Conservation (phyloP, 2,329 filamentous ascomycete species). For the Fusarium buharicum region DNA sequence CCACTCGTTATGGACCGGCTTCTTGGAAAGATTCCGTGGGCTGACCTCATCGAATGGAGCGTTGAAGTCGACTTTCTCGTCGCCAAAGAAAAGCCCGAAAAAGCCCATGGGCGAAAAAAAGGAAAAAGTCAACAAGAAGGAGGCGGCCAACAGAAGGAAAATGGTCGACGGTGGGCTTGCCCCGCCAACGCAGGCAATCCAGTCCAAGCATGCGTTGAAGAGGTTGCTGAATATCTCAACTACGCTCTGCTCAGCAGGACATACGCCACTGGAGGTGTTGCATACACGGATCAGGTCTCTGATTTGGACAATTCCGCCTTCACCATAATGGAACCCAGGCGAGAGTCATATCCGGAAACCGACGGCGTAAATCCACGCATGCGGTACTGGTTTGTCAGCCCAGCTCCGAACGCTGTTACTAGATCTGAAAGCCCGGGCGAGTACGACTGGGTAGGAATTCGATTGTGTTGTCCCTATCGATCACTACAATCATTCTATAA, state of each 20-base stretch:
- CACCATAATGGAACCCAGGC: not conserved
- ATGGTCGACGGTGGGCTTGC: constrained; percentile 32
- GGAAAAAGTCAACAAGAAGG: too few species aligned
- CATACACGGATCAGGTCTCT: constrained; percentile 3
- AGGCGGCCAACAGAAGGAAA: too few species aligned
- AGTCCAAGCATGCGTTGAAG: constrained; percentile 11
- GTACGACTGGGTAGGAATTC: constrained; percentile 45
- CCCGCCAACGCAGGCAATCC: constrained; percentile 24
- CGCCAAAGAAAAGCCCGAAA: constrained; percentile 24
- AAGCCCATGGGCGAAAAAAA: not conserved
- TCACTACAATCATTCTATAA: constrained; percentile 1
- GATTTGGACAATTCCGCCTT: not conserved
- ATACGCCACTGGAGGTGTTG: constrained; percentile 11
- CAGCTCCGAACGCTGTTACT: constrained; percentile 19
- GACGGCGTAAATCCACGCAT: constrained; percentile 1
- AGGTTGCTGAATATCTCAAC: constrained; percentile 23
- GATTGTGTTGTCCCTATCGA: constrained; percentile 35
- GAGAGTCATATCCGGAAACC: not conserved
- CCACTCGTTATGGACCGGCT: too few species aligned
- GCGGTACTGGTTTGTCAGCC: constrained; percentile 27
- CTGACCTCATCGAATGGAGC: constrained; percentile 25
- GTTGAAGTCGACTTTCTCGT: constrained; percentile 43
- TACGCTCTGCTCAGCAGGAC: not conserved
- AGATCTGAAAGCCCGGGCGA: constrained; percentile 29
- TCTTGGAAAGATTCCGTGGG: not conserved